Base-by-base conservation (phyloP, 495 filamentous ascomycete genomes). In the Trichoderma parareesei region DNA sequence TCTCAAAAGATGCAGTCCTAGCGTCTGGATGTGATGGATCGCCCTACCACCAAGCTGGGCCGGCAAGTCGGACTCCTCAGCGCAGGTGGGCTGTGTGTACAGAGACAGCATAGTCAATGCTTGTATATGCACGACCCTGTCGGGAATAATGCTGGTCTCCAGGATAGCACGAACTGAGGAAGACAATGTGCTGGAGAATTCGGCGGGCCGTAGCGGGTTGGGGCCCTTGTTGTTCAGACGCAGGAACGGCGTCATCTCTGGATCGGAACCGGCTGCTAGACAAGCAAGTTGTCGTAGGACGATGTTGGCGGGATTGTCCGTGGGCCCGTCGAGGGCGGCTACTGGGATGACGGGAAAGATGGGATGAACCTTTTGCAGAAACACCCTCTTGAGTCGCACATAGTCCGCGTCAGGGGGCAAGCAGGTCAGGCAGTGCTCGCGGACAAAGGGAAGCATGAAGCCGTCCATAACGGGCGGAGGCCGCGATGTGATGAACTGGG, bases 1-100 rank as follows among this genome's bases (percentile, higher is more conserved):
- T 13, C 76, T 72, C 7, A 82, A 68, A 60, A 79, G 78, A 65
- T 91, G 88, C 35, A 90, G 71, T 4, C 87, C 88, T 41, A 87
- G 72, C 1, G 87, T 87, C 63, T 90, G 85, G 16, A 84, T 84
- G 66, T 88, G 82, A 62, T 88, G 84, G 8, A 80, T 73, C n/a
- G 76, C 72, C 3, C 71, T 69, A n/a, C 71, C 65, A 49, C 70
- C 72, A 10, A 75, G 64, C 33, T 71, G 65, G 27, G 74, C 68
- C 1, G 73, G 72, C 14, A 72, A 53, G 41, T 75, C 70, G 1
- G 73, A 68, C 65, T 75, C 74, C 61, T 71, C 72, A 59, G 65
- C 57, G 40, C 64, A 67, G 8, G 71, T 70, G 37, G 73, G 73
- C 46, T 75, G 73, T 53, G 71, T 73, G 61, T 74, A 75, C 33